phyloP scores from a whole-genome alignment of 495 filamentous ascomycete genomes.

The Daldinia loculata region DNA sequence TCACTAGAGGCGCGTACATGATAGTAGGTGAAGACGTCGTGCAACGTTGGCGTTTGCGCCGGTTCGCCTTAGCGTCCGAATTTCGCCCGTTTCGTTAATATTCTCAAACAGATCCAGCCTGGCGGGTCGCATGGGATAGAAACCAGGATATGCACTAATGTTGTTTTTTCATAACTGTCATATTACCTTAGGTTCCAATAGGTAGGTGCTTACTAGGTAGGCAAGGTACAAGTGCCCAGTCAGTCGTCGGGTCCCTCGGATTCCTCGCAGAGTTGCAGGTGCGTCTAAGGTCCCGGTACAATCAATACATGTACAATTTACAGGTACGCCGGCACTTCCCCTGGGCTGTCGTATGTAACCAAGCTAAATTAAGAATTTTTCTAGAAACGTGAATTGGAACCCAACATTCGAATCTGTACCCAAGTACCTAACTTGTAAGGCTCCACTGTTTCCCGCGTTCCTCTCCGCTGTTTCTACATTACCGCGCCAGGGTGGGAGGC shows the following conservation, averaged over 20 bases:
- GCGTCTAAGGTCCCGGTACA: background rate
- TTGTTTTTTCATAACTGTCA: too few relatives aligned
- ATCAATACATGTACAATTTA: background rate
- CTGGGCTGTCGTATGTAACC: background rate
- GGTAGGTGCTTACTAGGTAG: background rate
- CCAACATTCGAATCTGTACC: background rate
- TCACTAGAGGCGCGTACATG: background rate
- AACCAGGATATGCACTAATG: background rate
- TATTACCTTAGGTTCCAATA: too few relatives aligned
- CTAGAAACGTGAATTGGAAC: background rate
- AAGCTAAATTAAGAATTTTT: constrained; percentile 12
- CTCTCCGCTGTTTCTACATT: background rate
- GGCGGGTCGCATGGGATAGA: constrained; percentile 25
- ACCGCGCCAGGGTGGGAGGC: too few relatives aligned
- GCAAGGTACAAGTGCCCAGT: background rate
- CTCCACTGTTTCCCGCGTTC: constrained; percentile 16
- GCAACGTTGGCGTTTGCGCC: constrained; percentile 7
- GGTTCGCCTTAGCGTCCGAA: background rate
- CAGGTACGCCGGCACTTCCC: constrained; percentile 7
- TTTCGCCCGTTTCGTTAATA: constrained; percentile 5
- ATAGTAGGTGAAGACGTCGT: constrained; percentile 7
- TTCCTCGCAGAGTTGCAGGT: background rate
- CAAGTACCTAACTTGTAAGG: background rate
- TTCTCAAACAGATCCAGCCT: constrained; percentile 14
- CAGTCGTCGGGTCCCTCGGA: background rate